Evolutionary conservation across 75 land plant genomes (phyloP).

Genomic region (Ceratopteris richardii): DNA sequence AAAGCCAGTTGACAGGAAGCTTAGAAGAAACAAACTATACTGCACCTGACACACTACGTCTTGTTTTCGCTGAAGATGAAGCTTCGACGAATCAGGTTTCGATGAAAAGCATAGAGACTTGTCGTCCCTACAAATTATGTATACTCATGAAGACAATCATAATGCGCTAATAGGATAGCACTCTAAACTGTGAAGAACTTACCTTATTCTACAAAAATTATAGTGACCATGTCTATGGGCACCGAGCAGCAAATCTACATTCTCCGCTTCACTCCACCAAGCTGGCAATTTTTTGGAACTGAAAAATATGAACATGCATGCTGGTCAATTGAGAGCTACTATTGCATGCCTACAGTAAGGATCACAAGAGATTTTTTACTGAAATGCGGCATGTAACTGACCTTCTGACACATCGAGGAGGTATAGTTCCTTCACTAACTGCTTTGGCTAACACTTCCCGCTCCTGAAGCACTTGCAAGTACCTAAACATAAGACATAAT

Average conservation of each 20-base stretch:
- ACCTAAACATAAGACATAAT: conserved; percentile 12
- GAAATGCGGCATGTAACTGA: no score
- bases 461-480: conserved; percentile 19
- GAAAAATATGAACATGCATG: neutral
- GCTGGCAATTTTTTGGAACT: conserved; percentile 17
- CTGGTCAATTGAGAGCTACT: no score
- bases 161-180: no score
- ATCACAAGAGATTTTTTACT: no score
- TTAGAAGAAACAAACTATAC: neutral
- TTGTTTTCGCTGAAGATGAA: conserved; percentile 6
- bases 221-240: conserved; percentile 7
- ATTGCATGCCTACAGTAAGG: no score
- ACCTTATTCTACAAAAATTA: neutral
- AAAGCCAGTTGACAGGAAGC: neutral
- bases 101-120: conserved; percentile 1
- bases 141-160: neutral
- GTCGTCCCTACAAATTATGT: neutral
- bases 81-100: neutral
- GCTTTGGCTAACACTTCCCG: conserved; percentile 19
- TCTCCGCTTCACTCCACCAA: conserved; percentile 26
- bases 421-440: neutral
- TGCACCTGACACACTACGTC: neutral
- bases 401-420: neutral
- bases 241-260: conserved; percentile 17
- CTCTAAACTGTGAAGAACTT: no score